Evolutionary conservation across 345 rosid genomes (phyloP).

Genomic region (Cardamine chenopodiifolia): DNA sequence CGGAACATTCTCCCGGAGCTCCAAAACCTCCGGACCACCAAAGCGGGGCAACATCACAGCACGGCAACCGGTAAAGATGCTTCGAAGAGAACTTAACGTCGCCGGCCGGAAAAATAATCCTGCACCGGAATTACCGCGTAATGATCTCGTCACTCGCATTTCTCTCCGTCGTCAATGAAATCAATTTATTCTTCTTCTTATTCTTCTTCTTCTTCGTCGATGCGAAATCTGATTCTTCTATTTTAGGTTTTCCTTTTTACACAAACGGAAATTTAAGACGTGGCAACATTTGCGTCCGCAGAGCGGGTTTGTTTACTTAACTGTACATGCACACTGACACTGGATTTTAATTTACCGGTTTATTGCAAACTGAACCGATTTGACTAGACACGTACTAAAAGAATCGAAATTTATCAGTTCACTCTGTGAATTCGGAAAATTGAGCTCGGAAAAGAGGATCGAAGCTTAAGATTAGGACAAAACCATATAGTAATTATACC

Average conservation of each 20-base stretch:
- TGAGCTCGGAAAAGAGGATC: no score
- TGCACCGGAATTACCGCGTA: not conserved
- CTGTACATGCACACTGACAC: constrained; percentile 22
- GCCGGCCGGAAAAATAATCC: constrained; percentile 27
- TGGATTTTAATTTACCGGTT: constrained; percentile 23
- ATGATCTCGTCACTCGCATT: constrained; percentile 44
- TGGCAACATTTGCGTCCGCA: constrained; percentile 48
- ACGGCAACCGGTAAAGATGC: constrained; percentile 68
- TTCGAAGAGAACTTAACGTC: constrained; percentile 45
- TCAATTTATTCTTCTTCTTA: constrained; percentile 27
- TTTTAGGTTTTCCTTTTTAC: not conserved
- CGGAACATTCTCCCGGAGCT: constrained; percentile 68
- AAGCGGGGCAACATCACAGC: constrained; percentile 85
- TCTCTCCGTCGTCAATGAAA: constrained; percentile 25
- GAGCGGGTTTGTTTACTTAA: constrained; percentile 33
- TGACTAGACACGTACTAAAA: not conserved
- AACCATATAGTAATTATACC: no score
- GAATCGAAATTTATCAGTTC: no score
- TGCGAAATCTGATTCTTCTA: constrained; percentile 28
- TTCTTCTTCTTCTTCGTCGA: constrained; percentile 37
- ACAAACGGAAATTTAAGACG: constrained; percentile 36
- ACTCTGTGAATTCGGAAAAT: no score
- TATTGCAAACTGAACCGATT: not conserved
- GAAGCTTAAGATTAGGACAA: not conserved
- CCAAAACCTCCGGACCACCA: constrained; percentile 89